Conservation (phyloP, 169 alveolate genomes). For the Plasmodium falciparum region DNA sequence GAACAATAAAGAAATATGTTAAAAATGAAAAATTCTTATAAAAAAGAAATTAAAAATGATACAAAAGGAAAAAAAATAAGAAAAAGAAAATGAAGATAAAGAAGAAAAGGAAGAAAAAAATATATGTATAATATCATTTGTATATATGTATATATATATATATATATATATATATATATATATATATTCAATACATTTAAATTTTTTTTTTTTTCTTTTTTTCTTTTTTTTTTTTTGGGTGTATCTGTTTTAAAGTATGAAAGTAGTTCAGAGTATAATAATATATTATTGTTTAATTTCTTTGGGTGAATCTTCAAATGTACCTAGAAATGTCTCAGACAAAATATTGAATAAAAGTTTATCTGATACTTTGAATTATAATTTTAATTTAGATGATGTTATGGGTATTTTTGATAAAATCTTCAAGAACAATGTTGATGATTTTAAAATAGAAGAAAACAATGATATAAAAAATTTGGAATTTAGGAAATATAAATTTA, state of each 20-base stretch:
- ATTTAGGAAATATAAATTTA: conserved; percentile 27
- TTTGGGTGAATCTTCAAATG: conserved; percentile 11
- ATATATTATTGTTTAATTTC: conserved; percentile 2
- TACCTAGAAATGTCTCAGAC: neutral
- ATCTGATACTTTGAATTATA: conserved; percentile 34
- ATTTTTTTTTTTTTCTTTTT: neutral
- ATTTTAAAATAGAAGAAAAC: conserved; percentile 58
- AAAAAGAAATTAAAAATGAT: too few species aligned
- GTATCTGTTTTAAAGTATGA: conserved; percentile 30
- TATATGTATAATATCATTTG: too few species aligned
- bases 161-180: too few species aligned
- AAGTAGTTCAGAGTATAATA: neutral
- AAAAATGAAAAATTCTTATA: too few species aligned
- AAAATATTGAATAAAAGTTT: conserved; percentile 47
- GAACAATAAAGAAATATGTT: too few species aligned
- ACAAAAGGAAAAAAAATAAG: too few species aligned
- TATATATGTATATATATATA: too few species aligned
- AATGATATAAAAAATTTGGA: conserved; percentile 41
- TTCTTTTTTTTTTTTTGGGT: neutral
- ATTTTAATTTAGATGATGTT: conserved; percentile 53
- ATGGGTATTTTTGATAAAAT: conserved; percentile 64
- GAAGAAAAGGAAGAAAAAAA: too few species aligned
- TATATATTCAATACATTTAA: too few species aligned
- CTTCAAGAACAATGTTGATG: conserved; percentile 55
- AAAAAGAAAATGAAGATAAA: too few species aligned